These are phyloP conservation scores for Ramalina intermedia DNA, from an alignment of 495 filamentous ascomycete species.

Conservation along the genomic window DNA sequence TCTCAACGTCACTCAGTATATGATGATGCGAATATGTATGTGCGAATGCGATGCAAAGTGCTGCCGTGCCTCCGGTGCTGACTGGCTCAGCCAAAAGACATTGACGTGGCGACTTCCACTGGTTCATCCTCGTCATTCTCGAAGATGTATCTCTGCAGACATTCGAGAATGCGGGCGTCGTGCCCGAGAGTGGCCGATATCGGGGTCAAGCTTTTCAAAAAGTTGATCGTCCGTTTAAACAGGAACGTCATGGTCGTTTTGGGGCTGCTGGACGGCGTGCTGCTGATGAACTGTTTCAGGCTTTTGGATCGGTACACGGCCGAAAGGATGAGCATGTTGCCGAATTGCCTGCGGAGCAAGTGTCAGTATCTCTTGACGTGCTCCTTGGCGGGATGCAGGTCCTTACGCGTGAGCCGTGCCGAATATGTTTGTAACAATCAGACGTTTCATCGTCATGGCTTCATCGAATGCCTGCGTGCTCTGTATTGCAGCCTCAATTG, in stretches of 20 bases:
- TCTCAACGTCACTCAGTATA: too few species aligned
- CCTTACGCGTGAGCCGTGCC: constrained; percentile 95
- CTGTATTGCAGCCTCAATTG: constrained; percentile 56
- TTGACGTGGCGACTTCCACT: not conserved
- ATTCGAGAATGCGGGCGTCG: constrained; percentile 49
- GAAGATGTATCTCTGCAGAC: constrained; percentile 14
- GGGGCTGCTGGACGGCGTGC: constrained; percentile 26
- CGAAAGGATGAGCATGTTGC: constrained; percentile 78
- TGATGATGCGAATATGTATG: not conserved
- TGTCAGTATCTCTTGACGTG: not conserved
- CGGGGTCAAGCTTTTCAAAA: constrained; percentile 46
- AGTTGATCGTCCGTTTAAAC: constrained; percentile 49
- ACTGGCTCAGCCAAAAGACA: constrained; percentile 1
- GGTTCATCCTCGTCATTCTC: constrained; percentile 1
- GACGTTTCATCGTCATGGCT: constrained; percentile 38
- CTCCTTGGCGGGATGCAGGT: constrained; percentile 6
- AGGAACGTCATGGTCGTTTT: constrained; percentile 13
- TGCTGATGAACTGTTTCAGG: constrained; percentile 35
- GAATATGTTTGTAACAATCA: constrained; percentile 86
- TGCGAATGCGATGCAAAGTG: not conserved
- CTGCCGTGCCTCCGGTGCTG: not conserved
- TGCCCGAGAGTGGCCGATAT: constrained; percentile 52
- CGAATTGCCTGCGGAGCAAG: constrained; percentile 62
- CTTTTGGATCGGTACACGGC: constrained; percentile 53
- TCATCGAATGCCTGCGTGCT: constrained; percentile 82